A percentile compares a stretch with the other conserved stretches of the same genome.
Evolutionary conservation across 177 flowering plant genomes (phyloP).

Genomic region (Vitis hybrid): DNA sequence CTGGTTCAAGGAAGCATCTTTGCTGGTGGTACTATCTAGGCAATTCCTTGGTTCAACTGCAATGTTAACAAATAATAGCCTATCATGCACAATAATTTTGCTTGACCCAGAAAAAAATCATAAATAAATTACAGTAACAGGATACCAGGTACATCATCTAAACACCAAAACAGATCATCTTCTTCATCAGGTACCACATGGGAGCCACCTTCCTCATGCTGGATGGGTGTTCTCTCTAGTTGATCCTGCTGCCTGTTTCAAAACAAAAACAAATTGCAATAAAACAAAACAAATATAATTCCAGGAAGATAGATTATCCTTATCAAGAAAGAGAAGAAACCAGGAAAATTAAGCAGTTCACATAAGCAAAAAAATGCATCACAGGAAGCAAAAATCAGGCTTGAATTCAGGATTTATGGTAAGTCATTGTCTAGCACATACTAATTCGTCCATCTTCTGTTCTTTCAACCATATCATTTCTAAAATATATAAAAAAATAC

Average conservation of each 20-base stretch:
- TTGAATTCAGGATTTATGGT: background rate
- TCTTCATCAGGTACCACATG: slow-evolving; percentile 50
- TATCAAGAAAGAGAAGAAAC: background rate
- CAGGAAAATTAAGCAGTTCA: background rate
- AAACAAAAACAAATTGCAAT: background rate
- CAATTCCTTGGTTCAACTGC: slow-evolving; percentile 77
- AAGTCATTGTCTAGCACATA: background rate
- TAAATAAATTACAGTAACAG: background rate
- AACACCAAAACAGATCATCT: slow-evolving; percentile 62
- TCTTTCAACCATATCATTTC: background rate
- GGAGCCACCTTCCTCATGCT: slow-evolving; percentile 34
- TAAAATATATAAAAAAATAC: background rate
- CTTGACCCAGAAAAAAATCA: background rate
- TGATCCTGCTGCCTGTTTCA: slow-evolving; percentile 56
- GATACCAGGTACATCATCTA: slow-evolving; percentile 80
- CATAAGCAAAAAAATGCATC: background rate
- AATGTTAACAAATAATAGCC: slow-evolving; percentile 14
- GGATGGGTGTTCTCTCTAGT: slow-evolving; percentile 37
- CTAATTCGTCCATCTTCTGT: background rate
- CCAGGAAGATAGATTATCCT: background rate
- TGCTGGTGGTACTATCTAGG: slow-evolving; percentile 38
- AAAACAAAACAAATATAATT: slow-evolving; percentile 1
- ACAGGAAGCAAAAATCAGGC: background rate
- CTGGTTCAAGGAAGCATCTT: slow-evolving; percentile 39
- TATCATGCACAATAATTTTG: slow-evolving; percentile 1